Base-by-base conservation (phyloP, 345 rosid species). In the Citrus medica region DNA sequence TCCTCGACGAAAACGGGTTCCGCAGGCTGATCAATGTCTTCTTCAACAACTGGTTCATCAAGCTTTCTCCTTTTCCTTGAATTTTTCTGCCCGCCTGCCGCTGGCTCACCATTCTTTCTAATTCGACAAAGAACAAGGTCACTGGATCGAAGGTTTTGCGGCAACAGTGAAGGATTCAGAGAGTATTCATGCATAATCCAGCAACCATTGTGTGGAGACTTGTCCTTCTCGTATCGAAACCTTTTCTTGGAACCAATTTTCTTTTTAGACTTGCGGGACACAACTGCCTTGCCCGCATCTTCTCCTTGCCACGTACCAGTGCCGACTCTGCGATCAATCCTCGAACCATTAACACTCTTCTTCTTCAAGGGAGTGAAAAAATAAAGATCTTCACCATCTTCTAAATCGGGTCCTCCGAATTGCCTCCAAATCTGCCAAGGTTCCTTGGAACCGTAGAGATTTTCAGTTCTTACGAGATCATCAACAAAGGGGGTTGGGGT, bases 251-350 rank as follows among this genome's bases (percentile, higher is more conserved):
- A 55, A 30, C 75, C 75, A 32, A 72, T 22, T 9, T 1, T 13
- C 25, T 4, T 19, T 0, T 17, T 9, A 8, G 27, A 28, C 5
- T 51, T 19, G 14, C 75, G 12, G 10, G 10, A 9, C n/a, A 6
- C 9, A 12, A 72, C 2, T 1, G 2, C 19, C 7, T 33, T 9
- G 28, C 40, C 46, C 0, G 48, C 27, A 51, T 72, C 75, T 25
- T 72, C 75, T 1, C 75, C 38, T 72, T 72, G 75, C 75, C 75
- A 72, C 25, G 64, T 28, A 13, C 75, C 75, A 7, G 38, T 9
- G 2, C 48, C 48, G 10, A 72, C 48, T 24, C 9, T 72, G 19
- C 75, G 75, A 8, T 19, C 38, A 37, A 32, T 72, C 35, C 75
- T 56, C 0, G 22, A 72, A 56, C 64, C 64, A 0, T 46, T 69